Evolutionary conservation across 176 grass and related monocot species (phyloP).

Genomic region (Paspalum vaginatum): DNA sequence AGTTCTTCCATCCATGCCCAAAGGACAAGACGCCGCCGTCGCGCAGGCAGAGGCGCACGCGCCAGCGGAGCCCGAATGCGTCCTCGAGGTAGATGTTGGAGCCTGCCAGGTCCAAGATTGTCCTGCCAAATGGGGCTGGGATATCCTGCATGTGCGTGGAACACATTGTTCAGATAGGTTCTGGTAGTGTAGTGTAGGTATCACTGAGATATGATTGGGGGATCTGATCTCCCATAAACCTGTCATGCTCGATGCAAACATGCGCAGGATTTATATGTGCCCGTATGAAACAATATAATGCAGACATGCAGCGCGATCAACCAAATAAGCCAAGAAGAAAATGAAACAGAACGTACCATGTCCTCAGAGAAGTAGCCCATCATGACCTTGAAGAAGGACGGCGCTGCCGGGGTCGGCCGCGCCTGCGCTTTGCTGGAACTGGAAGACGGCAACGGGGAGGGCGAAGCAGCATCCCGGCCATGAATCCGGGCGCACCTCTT

Average conservation of each 20-base stretch:
- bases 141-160: slow-evolving; percentile 50
- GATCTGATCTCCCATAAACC: no score
- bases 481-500: slow-evolving; percentile 42
- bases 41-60: slow-evolving; percentile 35
- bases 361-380: slow-evolving; percentile 58
- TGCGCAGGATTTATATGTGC: neutral
- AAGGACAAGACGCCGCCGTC: slow-evolving; percentile 44
- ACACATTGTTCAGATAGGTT: neutral
- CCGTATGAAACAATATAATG: neutral
- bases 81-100: slow-evolving; percentile 57
- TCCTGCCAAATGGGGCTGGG: slow-evolving; percentile 55
- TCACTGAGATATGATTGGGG: neutral
- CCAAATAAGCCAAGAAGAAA: neutral
- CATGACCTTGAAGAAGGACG: slow-evolving; percentile 89
- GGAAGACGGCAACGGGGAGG: neutral
- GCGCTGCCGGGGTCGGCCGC: neutral
- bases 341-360: slow-evolving; percentile 39
- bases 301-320: neutral
- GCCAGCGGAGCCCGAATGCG: slow-evolving; percentile 54
- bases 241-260: neutral
- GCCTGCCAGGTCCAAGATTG: slow-evolving; percentile 39
- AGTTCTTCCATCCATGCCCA: slow-evolving; percentile 63
- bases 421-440: neutral
- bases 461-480: slow-evolving; percentile 8
- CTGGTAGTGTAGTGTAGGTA: neutral